Base-by-base conservation (phyloP, 768 basidiomycete species). In the Flagelloscypha sp. region DNA sequence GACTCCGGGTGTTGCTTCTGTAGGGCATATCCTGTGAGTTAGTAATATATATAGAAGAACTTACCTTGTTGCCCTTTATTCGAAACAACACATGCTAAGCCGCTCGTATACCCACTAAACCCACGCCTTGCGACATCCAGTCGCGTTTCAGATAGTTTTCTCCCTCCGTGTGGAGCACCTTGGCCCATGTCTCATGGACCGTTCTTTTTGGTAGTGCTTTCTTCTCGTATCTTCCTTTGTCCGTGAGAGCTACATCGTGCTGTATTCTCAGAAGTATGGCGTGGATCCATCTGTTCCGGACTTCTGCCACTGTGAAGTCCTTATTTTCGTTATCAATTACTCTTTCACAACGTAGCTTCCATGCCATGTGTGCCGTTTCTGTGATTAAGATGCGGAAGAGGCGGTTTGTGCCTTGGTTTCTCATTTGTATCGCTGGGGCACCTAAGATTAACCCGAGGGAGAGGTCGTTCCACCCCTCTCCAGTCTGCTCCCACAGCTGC, bases 61-160 rank as follows among this genome's bases (percentile, higher is more conserved):
- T 24, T 24, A 34, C 33, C 33, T 34, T 24, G 12, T 12, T 12
- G 12, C 24, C 24, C 13, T 23, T 12, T 15, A 9, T n/a, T 34
- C 21, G 12, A 24, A n/a, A 10, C 21, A 13, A 6, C 9, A 7
- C 11, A 7, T 5, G 17, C 5, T n/a, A 10, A 20, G 20, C 11
- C 17, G 15, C 9, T 24, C 21, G 24, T 29, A 39, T 42, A 45
- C 46, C 46, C 41, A 48, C 46, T 48, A 48, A 47, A 47, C 47
- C 48, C 46, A 43, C 43, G 23, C 9, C 22, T 12, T 7, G 17
- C 0, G 16, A 35, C 0, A 37, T 33, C 48, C 47, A 45, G 30
- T 49, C 39, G 1, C 24, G 12, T 10, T 33, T 29, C 10, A 45
- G 33, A n/a, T 13, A 8, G 13, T 17, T 10, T 33, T 45, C 44